Evolutionary conservation across 176 grass and related monocot genomes (phyloP), one percentile per base, ranked within the genome.

Genomic region (Areca catechu): DNA sequence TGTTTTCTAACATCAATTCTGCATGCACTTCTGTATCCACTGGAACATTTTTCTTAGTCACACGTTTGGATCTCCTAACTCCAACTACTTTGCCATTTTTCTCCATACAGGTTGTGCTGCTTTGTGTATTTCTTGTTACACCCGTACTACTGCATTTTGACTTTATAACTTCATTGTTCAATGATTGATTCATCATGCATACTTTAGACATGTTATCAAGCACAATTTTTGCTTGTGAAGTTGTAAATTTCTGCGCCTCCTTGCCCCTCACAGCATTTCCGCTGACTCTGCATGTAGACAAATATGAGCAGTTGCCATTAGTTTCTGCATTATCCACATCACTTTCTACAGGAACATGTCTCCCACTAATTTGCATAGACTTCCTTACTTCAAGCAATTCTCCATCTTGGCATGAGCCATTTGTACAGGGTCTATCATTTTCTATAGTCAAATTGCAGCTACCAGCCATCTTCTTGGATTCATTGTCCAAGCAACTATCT

Each of bases 331-430:
- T 19, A 30, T 54, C 50, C 12, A 29, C 7, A 15, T 50, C 3
- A 18, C 20, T 52, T 24, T n/a, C 16, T 67, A 24, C 50, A 34
- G 24, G 17, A 53, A 52, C 19, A 28, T 20, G 7, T 27, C 50
- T 30, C 49, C 63, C 16, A 54, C 24, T 67, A 20, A 67, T 49
- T 54, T 23, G 23, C 21, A 15, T 16, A 20, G 63, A 67, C 24
- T 50, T 52, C 50, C 50, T 34, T 18, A 54, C 12, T 30, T 24
- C 9, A 52, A 19, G 3, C 7, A 29, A 28, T 53, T 29, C 27
- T 21, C 7, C n/a, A 53, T 54, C 21, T n/a, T 67, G 22, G 14
- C 23, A 5, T 27, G 19, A 17, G 17, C 20, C 21, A 53, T 18
- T 43, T 12, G 1, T 52, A 27, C 16, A 10, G 19, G 22, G 16